These are phyloP conservation scores for Phytophthora hybrid DNA, from an alignment of 352 stramenopile species.

Conservation along the genomic window DNA sequence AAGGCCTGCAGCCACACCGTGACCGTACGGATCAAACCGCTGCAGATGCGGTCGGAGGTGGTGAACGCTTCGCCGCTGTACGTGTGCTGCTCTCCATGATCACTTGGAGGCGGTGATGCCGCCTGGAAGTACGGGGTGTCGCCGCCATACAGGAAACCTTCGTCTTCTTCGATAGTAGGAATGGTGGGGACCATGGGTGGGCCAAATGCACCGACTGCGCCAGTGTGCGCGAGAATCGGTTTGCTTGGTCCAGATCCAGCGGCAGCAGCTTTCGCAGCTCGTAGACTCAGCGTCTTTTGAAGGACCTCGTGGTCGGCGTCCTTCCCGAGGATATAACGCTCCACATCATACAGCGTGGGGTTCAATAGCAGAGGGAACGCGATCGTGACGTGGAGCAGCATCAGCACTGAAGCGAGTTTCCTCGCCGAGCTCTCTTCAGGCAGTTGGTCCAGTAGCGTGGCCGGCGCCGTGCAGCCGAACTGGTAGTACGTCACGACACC, in stretches of 20 bases:
- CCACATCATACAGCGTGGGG: constrained; percentile 71
- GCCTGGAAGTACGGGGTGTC: constrained; percentile 50
- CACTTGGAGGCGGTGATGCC: constrained; percentile 39
- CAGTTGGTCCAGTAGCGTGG: constrained; percentile 66
- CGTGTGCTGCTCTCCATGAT: constrained; percentile 3
- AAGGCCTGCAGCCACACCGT: constrained; percentile 60
- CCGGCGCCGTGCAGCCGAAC: constrained; percentile 70
- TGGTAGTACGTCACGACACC: constrained; percentile 76
- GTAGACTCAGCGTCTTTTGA: constrained; percentile 52
- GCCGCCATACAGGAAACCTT: constrained; percentile 59
- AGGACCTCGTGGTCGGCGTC: constrained; percentile 67
- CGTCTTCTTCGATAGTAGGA: constrained; percentile 55
- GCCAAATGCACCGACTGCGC: constrained; percentile 9
- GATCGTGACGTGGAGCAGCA: constrained; percentile 71
- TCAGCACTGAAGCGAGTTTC: constrained; percentile 47
- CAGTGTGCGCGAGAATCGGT: constrained; percentile 45
- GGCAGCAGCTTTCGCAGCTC: constrained; percentile 37
- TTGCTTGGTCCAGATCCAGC: constrained; percentile 31
- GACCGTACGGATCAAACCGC: constrained; percentile 54
- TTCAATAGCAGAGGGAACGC: constrained; percentile 72
- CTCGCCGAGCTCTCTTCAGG: constrained; percentile 42
- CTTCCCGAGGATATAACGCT: constrained; percentile 69
- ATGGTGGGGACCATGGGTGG: constrained; percentile 29
- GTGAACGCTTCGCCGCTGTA: constrained; percentile 43
- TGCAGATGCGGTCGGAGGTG: constrained; percentile 53